Conservation (phyloP, 441 rosid species). For the Cnidoscolus chayamansa region DNA sequence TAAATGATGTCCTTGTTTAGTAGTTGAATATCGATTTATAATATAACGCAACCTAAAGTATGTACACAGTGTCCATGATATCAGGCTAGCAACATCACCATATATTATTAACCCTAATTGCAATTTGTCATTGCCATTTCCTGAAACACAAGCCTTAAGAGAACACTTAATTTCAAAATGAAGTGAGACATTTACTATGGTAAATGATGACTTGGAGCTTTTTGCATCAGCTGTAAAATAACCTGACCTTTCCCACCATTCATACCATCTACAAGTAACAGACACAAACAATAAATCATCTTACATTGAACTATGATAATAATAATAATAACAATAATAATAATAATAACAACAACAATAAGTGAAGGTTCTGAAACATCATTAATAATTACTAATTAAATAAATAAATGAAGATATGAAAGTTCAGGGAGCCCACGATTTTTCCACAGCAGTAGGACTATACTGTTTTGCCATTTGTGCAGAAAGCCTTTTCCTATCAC, state of each 20-base stretch:
- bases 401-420: not conserved
- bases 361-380: too few species aligned
- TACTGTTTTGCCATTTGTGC: constrained; percentile 78
- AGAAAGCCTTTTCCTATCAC: constrained; percentile 74
- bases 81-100: not conserved
- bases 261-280: constrained; percentile 64
- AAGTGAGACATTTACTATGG: constrained; percentile 48
- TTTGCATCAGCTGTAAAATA: constrained; percentile 63
- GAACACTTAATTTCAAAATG: not conserved
- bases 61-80: not conserved
- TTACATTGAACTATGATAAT: not conserved
- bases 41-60: not conserved
- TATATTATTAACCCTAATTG: not conserved
- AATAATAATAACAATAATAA: too few species aligned
- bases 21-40: too few species aligned
- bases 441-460: constrained; percentile 63
- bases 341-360: not conserved
- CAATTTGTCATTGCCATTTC: not conserved
- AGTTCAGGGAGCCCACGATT: constrained; percentile 45
- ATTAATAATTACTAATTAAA: too few species aligned
- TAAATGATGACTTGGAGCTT: constrained; percentile 72
- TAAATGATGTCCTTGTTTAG: not conserved
- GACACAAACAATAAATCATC: constrained; percentile 16
- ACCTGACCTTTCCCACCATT: constrained; percentile 83
- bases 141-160: not conserved